These are phyloP conservation scores for Amanita inopinata DNA, from an alignment of 768 basidiomycete genomes.

Conservation along the genomic window DNA sequence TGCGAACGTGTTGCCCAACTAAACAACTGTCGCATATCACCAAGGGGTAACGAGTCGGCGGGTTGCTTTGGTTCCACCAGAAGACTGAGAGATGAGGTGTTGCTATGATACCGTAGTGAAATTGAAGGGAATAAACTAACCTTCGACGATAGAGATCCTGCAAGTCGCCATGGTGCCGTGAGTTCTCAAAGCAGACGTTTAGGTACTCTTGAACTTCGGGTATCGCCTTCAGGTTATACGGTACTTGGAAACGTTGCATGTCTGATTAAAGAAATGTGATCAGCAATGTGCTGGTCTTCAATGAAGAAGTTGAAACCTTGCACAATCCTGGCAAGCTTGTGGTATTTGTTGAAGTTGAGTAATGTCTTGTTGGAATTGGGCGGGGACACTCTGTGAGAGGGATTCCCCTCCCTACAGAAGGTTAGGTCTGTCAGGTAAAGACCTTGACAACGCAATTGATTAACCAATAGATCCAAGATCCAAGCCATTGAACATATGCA, in stretches of 20 bases:
- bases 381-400: conserved; percentile 74
- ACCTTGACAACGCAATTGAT: conserved; percentile 35
- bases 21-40: conserved; percentile 74
- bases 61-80: conserved; percentile 78
- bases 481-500: conserved; percentile 13
- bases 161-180: conserved; percentile 70
- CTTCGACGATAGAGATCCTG: conserved; percentile 82
- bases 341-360: conserved; percentile 95
- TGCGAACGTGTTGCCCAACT: conserved; percentile 66
- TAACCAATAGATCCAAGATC: background rate
- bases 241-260: conserved; percentile 86
- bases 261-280: conserved; percentile 32
- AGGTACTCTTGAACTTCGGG: conserved; percentile 83
- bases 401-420: conserved; percentile 93
- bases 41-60: conserved; percentile 52
- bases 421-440: conserved; percentile 88
- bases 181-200: conserved; percentile 61
- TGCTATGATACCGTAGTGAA: background rate
- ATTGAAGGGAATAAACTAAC: conserved; percentile 28
- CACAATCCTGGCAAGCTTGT: conserved; percentile 78
- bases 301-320: conserved; percentile 39
- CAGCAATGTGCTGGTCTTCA: background rate
- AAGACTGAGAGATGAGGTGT: conserved; percentile 35
- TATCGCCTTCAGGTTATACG: conserved; percentile 81
- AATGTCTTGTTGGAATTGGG: conserved; percentile 66